phyloP scores from a whole-genome alignment of 352 stramenopile genomes.

The Pythium vanterpoolii region DNA sequence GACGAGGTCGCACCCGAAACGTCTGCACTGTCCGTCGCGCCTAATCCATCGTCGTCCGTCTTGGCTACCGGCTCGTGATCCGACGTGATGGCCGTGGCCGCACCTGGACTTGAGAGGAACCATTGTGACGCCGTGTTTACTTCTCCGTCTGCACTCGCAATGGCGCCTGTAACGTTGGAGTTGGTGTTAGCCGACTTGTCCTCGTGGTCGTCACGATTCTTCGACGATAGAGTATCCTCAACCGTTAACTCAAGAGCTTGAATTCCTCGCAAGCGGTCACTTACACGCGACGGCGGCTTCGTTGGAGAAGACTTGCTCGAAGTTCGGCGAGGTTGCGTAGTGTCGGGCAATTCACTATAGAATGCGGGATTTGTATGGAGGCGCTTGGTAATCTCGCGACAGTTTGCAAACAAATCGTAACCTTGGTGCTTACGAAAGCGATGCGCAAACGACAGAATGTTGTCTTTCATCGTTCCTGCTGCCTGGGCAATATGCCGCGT shows the following conservation, averaged over 20 bases:
- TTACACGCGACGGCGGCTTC: conserved; percentile 15
- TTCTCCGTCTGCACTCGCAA: neutral
- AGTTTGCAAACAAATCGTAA: conserved; percentile 89
- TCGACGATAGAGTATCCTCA: neutral
- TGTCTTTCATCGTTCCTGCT: conserved; percentile 86
- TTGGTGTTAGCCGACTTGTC: neutral
- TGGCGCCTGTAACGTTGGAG: neutral
- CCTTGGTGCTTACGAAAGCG: conserved; percentile 83
- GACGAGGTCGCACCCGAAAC: neutral
- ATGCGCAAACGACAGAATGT: conserved; percentile 85
- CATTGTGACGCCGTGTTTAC: conserved; percentile 1
- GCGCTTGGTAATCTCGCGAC: conserved; percentile 66
- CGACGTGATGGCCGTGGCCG: neutral
- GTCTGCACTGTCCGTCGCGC: conserved; percentile 7
- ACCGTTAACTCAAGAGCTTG: conserved; percentile 9
- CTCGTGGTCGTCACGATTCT: neutral
- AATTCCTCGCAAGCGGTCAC: conserved; percentile 22
- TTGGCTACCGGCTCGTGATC: neutral
- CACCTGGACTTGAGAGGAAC: conserved; percentile 4
- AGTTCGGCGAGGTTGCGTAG: neutral
- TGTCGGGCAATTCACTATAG: conserved; percentile 29
- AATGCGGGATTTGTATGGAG: conserved; percentile 45
- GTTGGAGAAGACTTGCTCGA: neutral
- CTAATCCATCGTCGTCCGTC: neutral
- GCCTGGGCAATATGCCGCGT: conserved; percentile 77